Percentiles rank a stretch among this genome's conserved stretches.
Evolutionary conservation across 345 rosid species (phyloP).

Genomic region (Eutrema japonicum): DNA sequence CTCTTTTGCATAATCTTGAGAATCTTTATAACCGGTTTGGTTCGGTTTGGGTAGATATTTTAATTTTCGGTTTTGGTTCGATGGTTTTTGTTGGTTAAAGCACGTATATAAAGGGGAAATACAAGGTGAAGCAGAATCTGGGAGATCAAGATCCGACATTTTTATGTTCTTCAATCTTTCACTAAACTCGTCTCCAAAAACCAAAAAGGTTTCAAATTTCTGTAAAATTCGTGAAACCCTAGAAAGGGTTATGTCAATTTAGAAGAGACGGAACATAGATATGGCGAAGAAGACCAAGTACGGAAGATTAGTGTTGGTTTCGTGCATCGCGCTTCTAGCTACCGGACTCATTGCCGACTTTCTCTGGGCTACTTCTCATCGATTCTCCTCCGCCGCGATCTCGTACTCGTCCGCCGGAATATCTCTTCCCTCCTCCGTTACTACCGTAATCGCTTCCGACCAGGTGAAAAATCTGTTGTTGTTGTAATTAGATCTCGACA

Average conservation of each 20-base stretch:
- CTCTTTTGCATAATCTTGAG: neutral
- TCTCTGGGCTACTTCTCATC: slow-evolving; percentile 75
- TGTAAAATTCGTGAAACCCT: slow-evolving; percentile 11
- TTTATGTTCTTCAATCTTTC: slow-evolving; percentile 1
- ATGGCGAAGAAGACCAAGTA: slow-evolving; percentile 63
- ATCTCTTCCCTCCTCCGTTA: slow-evolving; percentile 17
- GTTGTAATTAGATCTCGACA: slow-evolving; percentile 12
- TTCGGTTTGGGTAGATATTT: neutral
- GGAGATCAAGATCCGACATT: slow-evolving; percentile 32
- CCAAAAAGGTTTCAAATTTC: slow-evolving; percentile 21
- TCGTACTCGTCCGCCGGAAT: slow-evolving; percentile 38
- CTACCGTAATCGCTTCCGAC: slow-evolving; percentile 26
- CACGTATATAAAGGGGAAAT: neutral
- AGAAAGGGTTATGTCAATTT: slow-evolving; percentile 10
- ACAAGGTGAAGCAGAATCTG: neutral
- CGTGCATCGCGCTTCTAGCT: slow-evolving; percentile 53
- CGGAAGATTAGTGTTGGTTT: slow-evolving; percentile 49
- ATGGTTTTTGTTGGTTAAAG: slow-evolving; percentile 4
- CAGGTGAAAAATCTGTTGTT: slow-evolving; percentile 7
- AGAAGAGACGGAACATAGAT: neutral
- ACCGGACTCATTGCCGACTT: slow-evolving; percentile 66
- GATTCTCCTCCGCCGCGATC: slow-evolving; percentile 43
- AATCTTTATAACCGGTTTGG: neutral
- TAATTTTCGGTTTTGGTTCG: slow-evolving; percentile 1
- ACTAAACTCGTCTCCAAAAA: neutral